phyloP scores from a whole-genome alignment of 768 basidiomycete species.

The Boletus sp. region DNA sequence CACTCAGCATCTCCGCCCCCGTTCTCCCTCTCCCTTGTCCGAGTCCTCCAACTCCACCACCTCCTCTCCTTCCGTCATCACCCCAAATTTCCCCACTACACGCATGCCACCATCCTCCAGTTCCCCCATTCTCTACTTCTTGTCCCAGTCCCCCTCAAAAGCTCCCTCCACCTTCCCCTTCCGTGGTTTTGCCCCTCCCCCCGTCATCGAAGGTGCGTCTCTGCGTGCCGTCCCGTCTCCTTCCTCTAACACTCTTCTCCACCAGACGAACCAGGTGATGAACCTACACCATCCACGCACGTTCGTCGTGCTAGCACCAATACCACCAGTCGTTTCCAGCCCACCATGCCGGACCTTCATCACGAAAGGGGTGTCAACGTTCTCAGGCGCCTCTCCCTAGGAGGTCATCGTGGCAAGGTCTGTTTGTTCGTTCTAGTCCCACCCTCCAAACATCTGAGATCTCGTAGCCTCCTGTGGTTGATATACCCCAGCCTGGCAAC shows the following conservation, averaged over 20 bases:
- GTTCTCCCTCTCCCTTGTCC: constrained; percentile 64
- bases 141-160: constrained; percentile 58
- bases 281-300: constrained; percentile 43
- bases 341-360: constrained; percentile 44
- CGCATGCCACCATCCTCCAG: constrained; percentile 51
- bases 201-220: constrained; percentile 60
- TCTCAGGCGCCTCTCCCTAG: constrained; percentile 71
- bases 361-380: constrained; percentile 68
- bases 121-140: constrained; percentile 71
- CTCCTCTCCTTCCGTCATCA: constrained; percentile 50
- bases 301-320: constrained; percentile 66
- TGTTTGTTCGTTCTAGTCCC: constrained; percentile 18
- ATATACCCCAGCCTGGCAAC: constrained; percentile 25
- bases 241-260: not conserved
- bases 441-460: not conserved
- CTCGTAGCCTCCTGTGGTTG: constrained; percentile 7
- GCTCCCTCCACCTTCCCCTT: constrained; percentile 57
- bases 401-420: constrained; percentile 57
- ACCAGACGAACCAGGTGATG: constrained; percentile 41
- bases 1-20: constrained; percentile 43
- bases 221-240: not conserved
- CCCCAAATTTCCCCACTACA: constrained; percentile 43
- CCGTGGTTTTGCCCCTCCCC: constrained; percentile 46
- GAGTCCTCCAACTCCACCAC: constrained; percentile 52
- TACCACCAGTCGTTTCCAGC: constrained; percentile 49